Evolutionary conservation across 352 stramenopile species (phyloP), one percentile per base, ranked within the genome.

Genomic region (Thraustotheca clavata): DNA sequence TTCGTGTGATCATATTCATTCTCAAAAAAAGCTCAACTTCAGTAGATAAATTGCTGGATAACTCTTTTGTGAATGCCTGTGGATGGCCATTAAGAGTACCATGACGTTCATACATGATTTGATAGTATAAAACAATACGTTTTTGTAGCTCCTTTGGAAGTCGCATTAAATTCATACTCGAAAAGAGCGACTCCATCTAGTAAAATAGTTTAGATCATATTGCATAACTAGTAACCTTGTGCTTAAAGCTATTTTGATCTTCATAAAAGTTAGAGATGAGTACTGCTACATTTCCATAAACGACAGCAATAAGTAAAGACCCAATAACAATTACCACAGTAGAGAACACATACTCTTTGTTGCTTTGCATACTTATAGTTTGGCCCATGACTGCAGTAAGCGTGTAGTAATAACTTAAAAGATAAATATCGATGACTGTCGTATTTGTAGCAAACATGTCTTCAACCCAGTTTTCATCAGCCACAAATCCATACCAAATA

Each of bases 1-100:
- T 80, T n/a, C 79, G 81, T 43, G 89, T 91, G 77, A 94, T 90
- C 85, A 94, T 94, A 47, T 91, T 81, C 76, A 89, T 89, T 9
- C 82, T 77, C 31, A 89, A 60, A 47, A 92, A 94, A 1, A 92
- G 67, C 32, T 91, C 83, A 18, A 92, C 84, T 67, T 94, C 85
- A 34, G 88, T 88, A 2, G 83, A 79, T 16, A 94, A 72, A 55
- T 92, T 94, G 12, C 79, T 72, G 26, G 78, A 89, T 0, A 94
- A 62, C 33, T 94, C 85, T 1, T 80, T 80, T 8, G 90, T 87
- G 52, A 92, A 92, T 1, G 79, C 73, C 0, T 74, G 79, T 41
- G 89, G 78, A 4, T 79, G 80, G 7, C 85, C 85, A 32, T 94
- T 82, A 0, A 94, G 68, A 6, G 82, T 90, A 3, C 80, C 80